Evolutionary conservation across 2,329 filamentous ascomycete species (phyloP).

Genomic region (Boeremia exigua): DNA sequence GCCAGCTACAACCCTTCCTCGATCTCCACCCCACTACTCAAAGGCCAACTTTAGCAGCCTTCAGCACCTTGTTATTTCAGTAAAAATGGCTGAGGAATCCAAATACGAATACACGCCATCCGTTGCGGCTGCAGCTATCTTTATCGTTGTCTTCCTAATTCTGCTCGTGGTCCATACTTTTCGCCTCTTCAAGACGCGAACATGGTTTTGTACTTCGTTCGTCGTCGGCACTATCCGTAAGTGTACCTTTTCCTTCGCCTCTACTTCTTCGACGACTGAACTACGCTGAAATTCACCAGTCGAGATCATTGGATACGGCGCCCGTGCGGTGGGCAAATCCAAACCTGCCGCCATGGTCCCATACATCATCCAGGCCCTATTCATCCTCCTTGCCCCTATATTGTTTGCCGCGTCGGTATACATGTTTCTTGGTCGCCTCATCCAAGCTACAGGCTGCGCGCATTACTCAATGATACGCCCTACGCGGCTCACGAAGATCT

Average conservation of each 20-base stretch:
- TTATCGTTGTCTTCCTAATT: slow-evolving; percentile 53
- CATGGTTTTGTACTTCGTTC: slow-evolving; percentile 58
- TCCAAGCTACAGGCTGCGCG: slow-evolving; percentile 29
- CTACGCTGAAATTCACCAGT: neutral
- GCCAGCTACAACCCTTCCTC: no score
- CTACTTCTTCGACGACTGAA: neutral
- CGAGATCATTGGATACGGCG: neutral
- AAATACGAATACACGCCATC: slow-evolving; percentile 48
- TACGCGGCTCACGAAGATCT: slow-evolving; percentile 45
- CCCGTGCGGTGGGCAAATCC: neutral
- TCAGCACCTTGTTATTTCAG: no score
- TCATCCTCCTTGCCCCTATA: slow-evolving; percentile 50
- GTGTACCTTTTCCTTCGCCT: neutral
- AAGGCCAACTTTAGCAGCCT: no score
- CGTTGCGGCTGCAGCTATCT: slow-evolving; percentile 54
- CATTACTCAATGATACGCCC: neutral
- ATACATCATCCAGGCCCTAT: slow-evolving; percentile 46
- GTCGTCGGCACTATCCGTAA: slow-evolving; percentile 45
- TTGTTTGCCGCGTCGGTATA: slow-evolving; percentile 53
- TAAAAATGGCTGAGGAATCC: neutral
- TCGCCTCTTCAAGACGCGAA: slow-evolving; percentile 50
- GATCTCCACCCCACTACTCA: no score
- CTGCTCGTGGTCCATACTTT: slow-evolving; percentile 49
- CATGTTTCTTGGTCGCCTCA: slow-evolving; percentile 48
- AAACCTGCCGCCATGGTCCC: slow-evolving; percentile 13